Evolutionary conservation across 306 rosid genomes (phyloP).

Genomic region (Ormosia emarginata): DNA sequence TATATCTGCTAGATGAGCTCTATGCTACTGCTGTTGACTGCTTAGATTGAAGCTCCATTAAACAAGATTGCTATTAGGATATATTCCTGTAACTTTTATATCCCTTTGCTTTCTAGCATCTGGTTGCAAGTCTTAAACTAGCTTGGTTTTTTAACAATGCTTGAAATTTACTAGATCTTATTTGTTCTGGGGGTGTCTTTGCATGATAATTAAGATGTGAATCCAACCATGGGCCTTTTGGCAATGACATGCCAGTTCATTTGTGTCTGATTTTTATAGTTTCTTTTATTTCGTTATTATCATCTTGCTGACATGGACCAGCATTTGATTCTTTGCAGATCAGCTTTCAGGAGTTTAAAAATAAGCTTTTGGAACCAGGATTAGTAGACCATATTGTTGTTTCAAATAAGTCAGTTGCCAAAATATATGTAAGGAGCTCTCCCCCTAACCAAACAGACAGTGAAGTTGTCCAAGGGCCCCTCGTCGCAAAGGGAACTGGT

Average conservation of each 20-base stretch:
- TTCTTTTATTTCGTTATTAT: not conserved
- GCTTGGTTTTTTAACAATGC: not conserved
- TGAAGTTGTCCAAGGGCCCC: slow-evolving; percentile 65
- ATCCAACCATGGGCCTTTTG: not conserved
- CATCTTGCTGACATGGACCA: slow-evolving; percentile 1
- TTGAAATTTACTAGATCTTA: not conserved
- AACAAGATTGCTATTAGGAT: not conserved
- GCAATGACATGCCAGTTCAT: not conserved
- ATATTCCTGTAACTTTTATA: not conserved
- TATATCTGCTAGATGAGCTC: not conserved
- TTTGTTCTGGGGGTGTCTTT: slow-evolving; percentile 7
- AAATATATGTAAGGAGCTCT: slow-evolving; percentile 72
- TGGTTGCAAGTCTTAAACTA: slow-evolving; percentile 16
- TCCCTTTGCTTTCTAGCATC: not conserved
- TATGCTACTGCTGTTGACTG: slow-evolving; percentile 6
- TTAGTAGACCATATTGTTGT: slow-evolving; percentile 87
- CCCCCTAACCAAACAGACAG: slow-evolving; percentile 52
- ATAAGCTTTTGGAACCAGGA: slow-evolving; percentile 92
- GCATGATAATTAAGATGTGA: not conserved
- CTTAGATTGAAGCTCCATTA: not conserved
- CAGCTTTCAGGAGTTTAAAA: slow-evolving; percentile 94
- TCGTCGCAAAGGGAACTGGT: slow-evolving; percentile 41
- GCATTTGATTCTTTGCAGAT: slow-evolving; percentile 58
- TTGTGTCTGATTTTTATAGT: slow-evolving; percentile 12
- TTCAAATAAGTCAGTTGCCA: slow-evolving; percentile 89